phyloP scores from a whole-genome alignment of 352 stramenopile species.

The Phytopythium chamaehyphon region DNA sequence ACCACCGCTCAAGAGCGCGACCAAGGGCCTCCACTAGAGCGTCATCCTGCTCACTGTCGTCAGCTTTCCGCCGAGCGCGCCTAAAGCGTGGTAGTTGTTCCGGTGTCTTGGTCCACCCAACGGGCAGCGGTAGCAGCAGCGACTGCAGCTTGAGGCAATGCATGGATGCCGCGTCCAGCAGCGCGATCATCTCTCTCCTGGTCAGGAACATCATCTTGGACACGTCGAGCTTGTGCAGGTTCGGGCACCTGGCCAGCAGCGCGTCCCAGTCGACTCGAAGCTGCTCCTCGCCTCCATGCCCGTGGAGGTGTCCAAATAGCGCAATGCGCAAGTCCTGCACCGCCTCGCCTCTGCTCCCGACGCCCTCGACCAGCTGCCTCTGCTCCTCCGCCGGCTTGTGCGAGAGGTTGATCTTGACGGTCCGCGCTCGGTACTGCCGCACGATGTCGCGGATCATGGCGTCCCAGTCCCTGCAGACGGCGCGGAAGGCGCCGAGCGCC shows the following conservation, averaged over 20 bases:
- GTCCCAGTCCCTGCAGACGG: constrained; percentile 44
- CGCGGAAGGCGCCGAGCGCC: constrained; percentile 29
- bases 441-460: constrained; percentile 46
- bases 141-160: constrained; percentile 44
- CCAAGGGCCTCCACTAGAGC: constrained; percentile 25
- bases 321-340: constrained; percentile 39
- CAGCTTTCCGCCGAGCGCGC: constrained; percentile 7
- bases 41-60: constrained; percentile 20
- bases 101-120: constrained; percentile 33
- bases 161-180: constrained; percentile 32
- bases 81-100: background rate
- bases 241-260: constrained; percentile 29
- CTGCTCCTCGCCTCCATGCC: constrained; percentile 3
- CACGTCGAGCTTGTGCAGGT: constrained; percentile 44
- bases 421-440: constrained; percentile 31
- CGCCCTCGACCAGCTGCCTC: constrained; percentile 10
- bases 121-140: constrained; percentile 35
- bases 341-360: constrained; percentile 10
- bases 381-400: constrained; percentile 34
- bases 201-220: constrained; percentile 53
- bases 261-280: constrained; percentile 29
- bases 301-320: constrained; percentile 40
- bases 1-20: constrained; percentile 36
- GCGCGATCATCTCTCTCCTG: constrained; percentile 23
- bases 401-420: constrained; percentile 43